These are phyloP conservation scores for Talaromyces stipitatus DNA, from an alignment of 495 filamentous ascomycete genomes.

Conservation along the genomic window DNA sequence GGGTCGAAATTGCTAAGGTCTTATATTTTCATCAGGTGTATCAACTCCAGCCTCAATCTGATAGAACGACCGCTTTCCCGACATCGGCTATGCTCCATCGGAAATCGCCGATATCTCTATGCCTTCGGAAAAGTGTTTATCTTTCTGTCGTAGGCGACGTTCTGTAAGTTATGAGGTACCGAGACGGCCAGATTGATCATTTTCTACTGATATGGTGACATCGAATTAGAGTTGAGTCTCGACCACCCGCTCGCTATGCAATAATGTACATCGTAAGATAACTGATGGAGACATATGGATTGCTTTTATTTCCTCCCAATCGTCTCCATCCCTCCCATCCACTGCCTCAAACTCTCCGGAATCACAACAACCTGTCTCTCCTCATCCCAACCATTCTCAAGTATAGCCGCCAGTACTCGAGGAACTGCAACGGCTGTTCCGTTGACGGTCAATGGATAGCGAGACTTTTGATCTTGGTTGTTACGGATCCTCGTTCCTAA, in stretches of 20 bases:
- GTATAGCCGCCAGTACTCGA: conserved; percentile 76
- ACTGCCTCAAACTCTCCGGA: conserved; percentile 68
- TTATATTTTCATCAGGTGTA: not conserved
- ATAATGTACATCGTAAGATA: no score
- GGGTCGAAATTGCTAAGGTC: not conserved
- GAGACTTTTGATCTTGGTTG: conserved; percentile 29
- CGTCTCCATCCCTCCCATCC: conserved; percentile 68
- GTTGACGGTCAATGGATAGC: conserved; percentile 82
- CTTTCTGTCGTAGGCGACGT: no score
- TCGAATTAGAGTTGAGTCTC: not conserved
- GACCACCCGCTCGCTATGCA: not conserved
- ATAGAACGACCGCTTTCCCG: not conserved
- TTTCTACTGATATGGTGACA: not conserved
- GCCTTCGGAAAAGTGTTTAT: no score
- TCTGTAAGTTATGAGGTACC: not conserved
- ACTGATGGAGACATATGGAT: no score
- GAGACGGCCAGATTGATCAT: not conserved
- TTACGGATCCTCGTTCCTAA: conserved; percentile 62
- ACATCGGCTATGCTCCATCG: not conserved
- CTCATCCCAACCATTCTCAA: conserved; percentile 90
- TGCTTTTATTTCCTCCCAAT: conserved; percentile 42
- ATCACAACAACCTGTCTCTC: conserved; percentile 53
- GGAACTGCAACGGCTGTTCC: conserved; percentile 92
- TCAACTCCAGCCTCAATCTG: not conserved
- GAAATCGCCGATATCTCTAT: conserved; percentile 2